Percentiles rank a stretch among this genome's conserved stretches.
Conservation (phyloP, 2,329 filamentous ascomycete genomes). For the Talaromyces sp. region DNA sequence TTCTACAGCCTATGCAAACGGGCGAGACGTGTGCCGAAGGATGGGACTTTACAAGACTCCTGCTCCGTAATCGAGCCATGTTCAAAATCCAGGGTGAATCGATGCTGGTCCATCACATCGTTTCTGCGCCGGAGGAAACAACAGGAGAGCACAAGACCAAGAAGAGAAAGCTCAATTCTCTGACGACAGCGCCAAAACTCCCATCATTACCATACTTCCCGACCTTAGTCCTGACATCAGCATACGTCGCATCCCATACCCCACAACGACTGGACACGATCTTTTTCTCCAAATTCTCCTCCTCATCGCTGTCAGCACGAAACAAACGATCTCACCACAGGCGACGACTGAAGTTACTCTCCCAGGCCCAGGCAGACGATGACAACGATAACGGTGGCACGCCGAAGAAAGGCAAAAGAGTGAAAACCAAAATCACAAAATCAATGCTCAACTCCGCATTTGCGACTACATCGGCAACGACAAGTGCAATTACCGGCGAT, state of each 20-base stretch:
- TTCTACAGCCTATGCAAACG: conserved; percentile 71
- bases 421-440: conserved; percentile 41
- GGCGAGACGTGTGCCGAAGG: conserved; percentile 61
- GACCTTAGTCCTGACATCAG: conserved; percentile 46
- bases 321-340: conserved; percentile 46
- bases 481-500: conserved; percentile 24
- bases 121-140: conserved; percentile 32
- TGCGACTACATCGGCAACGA: conserved; percentile 37
- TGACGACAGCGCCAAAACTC: conserved; percentile 2
- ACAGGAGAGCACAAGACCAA: conserved; percentile 4
- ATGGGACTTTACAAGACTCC: conserved; percentile 78
- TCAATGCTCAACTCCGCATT: conserved; percentile 40
- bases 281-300: conserved; percentile 50
- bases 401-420: conserved; percentile 34
- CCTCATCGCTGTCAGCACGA: conserved; percentile 40
- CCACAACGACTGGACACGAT: conserved; percentile 47
- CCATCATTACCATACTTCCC: conserved; percentile 43
- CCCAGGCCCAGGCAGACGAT: conserved; percentile 38
- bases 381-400: conserved; percentile 29
- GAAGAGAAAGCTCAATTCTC: neutral
- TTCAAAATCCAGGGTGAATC: conserved; percentile 47
- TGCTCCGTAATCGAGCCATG: conserved; percentile 53
- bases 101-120: conserved; percentile 42
- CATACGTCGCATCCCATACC: conserved; percentile 48
- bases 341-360: conserved; percentile 41